These are phyloP conservation scores for Penicillium tannophilum DNA, from an alignment of 495 filamentous ascomycete genomes.

Conservation along the genomic window DNA sequence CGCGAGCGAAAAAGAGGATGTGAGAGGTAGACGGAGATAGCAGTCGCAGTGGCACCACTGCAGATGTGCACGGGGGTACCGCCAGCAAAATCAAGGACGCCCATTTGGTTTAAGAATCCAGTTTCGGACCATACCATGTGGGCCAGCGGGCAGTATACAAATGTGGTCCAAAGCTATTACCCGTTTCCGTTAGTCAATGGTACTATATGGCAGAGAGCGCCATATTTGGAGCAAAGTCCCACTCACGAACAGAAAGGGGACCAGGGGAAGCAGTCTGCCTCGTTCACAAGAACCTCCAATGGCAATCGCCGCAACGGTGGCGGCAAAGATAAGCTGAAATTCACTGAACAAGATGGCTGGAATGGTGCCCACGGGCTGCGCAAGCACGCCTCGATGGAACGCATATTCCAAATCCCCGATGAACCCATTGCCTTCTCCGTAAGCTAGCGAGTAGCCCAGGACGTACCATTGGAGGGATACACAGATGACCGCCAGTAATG, in stretches of 20 bases:
- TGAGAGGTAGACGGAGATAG: slow-evolving; percentile 45
- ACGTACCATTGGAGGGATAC: slow-evolving; percentile 52
- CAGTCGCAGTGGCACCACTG: slow-evolving; percentile 46
- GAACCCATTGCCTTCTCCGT: slow-evolving; percentile 38
- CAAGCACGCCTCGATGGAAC: slow-evolving; percentile 42
- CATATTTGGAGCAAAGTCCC: too few relatives aligned
- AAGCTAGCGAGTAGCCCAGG: slow-evolving; percentile 46
- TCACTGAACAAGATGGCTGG: slow-evolving; percentile 55
- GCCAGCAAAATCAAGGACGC: slow-evolving; percentile 49
- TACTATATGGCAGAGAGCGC: background rate
- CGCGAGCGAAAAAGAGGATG: slow-evolving; percentile 45
- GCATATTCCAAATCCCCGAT: slow-evolving; percentile 42
- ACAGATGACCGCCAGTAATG: slow-evolving; percentile 41
- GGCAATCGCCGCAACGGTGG: slow-evolving; percentile 47
- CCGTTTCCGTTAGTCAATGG: background rate
- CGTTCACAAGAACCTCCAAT: slow-evolving; percentile 52
- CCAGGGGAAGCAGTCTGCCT: slow-evolving; percentile 50
- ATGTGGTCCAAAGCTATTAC: slow-evolving; percentile 44
- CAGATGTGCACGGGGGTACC: slow-evolving; percentile 52
- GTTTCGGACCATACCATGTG: slow-evolving; percentile 49
- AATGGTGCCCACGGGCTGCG: slow-evolving; percentile 43
- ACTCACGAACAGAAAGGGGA: slow-evolving; percentile 53
- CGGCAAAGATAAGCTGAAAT: slow-evolving; percentile 56
- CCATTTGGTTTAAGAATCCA: slow-evolving; percentile 39
- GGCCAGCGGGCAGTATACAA: slow-evolving; percentile 47